These are phyloP conservation scores for Leccinum fuscescens DNA, from an alignment of 1,284 basidiomycete genomes.

Conservation along the genomic window DNA sequence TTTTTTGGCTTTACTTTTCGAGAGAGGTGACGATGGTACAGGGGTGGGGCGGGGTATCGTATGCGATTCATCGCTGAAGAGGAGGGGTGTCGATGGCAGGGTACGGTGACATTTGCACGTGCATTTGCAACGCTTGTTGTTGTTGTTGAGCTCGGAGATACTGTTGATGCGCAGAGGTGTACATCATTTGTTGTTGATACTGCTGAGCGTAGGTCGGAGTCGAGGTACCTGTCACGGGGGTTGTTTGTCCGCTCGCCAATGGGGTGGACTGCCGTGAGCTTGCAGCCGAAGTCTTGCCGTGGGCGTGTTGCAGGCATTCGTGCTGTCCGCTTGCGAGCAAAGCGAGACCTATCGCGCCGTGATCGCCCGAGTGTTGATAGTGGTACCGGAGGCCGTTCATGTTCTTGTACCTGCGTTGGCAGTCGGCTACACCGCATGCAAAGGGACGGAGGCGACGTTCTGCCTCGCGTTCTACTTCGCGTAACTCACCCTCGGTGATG, in stretches of 20 bases:
- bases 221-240: constrained; percentile 29
- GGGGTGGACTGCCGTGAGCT: constrained; percentile 36
- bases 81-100: constrained; percentile 9
- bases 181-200: constrained; percentile 39
- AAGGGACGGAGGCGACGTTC: constrained; percentile 81
- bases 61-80: constrained; percentile 20
- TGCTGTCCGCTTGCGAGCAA: constrained; percentile 85
- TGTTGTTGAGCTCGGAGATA: constrained; percentile 32
- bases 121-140: constrained; percentile 34
- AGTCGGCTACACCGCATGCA: constrained; percentile 88
- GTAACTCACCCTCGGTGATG: constrained; percentile 65
- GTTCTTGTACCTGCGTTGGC: constrained; percentile 94
- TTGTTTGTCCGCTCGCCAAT: constrained; percentile 32
- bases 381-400: constrained; percentile 97
- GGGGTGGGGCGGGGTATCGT: constrained; percentile 15
- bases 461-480: constrained; percentile 78
- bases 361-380: constrained; percentile 95
- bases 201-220: constrained; percentile 34
- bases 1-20: constrained; percentile 32
- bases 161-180: constrained; percentile 34
- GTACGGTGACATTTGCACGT: constrained; percentile 29
- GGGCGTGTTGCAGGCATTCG: constrained; percentile 45
- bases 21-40: not conserved
- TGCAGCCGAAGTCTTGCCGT: constrained; percentile 28
- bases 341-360: constrained; percentile 83